Evolutionary conservation across 2,329 filamentous ascomycete species (phyloP).

Genomic region (Chaetoscypha palmicola): DNA sequence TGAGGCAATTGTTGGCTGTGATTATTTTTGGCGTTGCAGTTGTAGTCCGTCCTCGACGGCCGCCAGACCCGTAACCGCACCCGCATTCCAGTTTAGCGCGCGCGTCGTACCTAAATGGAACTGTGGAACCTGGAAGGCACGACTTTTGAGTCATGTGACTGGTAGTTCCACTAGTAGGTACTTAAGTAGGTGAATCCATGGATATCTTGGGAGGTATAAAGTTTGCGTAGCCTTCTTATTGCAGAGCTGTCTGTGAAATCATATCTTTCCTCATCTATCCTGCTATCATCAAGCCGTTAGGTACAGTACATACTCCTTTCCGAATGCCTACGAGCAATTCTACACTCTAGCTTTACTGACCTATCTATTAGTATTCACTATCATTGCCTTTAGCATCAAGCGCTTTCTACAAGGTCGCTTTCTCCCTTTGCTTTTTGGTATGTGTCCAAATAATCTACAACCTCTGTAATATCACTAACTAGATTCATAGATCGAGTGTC

Average conservation of each 20-base stretch:
- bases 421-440: background rate
- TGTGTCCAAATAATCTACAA: background rate
- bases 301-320: background rate
- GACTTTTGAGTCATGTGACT: background rate
- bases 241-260: background rate
- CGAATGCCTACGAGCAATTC: background rate
- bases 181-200: too few species aligned
- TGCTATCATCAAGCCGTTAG: background rate
- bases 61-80: too few species aligned
- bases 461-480: background rate
- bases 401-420: too few species aligned
- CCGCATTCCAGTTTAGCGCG: conserved; percentile 1
- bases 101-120: too few species aligned
- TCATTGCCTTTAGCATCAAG: conserved; percentile 1
- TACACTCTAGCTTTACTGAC: conserved; percentile 1
- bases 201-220: background rate
- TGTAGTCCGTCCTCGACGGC: too few species aligned
- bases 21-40: too few species aligned
- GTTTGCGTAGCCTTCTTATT: background rate
- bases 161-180: too few species aligned
- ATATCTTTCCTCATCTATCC: background rate
- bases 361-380: background rate
- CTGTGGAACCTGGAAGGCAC: too few species aligned
- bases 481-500: background rate
- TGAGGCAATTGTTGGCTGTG: too few species aligned